Evolutionary conservation across 208 protist species (phyloP).

Genomic region (Leptomonas pyrrhocoris): DNA sequence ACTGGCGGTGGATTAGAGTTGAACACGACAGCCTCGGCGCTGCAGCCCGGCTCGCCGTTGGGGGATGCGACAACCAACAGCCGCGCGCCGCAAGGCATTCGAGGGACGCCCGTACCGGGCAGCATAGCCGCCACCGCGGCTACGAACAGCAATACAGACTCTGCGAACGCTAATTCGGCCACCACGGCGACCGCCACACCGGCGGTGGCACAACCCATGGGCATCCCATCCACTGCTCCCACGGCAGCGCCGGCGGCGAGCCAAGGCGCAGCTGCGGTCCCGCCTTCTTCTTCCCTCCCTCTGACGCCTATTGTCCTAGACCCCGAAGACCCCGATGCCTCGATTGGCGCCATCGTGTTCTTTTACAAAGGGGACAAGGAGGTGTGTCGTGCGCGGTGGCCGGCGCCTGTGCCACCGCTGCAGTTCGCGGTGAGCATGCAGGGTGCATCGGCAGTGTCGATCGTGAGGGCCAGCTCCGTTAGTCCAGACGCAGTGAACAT

Average conservation of each 20-base stretch:
- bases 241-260: constrained; percentile 5
- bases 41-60: constrained; percentile 28
- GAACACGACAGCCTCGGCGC: constrained; percentile 25
- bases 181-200: constrained; percentile 2
- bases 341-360: constrained; percentile 48
- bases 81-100: background rate
- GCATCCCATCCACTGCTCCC: constrained; percentile 11
- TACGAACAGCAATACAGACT: background rate
- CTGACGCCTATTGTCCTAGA: constrained; percentile 24
- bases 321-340: constrained; percentile 32
- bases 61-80: constrained; percentile 12
- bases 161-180: background rate
- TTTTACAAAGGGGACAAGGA: constrained; percentile 47
- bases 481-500: constrained; percentile 19
- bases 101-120: background rate
- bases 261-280: background rate
- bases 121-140: background rate
- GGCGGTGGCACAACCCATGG: background rate
- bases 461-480: constrained; percentile 40
- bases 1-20: constrained; percentile 12
- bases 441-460: constrained; percentile 67
- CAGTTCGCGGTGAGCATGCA: constrained; percentile 87
- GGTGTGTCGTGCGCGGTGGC: constrained; percentile 64
- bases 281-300: constrained; percentile 23
- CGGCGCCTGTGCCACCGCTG: constrained; percentile 66